Percentiles rank a stretch among this genome's conserved stretches.
phyloP scores from a whole-genome alignment of 2,329 filamentous ascomycete species.

The Botryotinia calthae region DNA sequence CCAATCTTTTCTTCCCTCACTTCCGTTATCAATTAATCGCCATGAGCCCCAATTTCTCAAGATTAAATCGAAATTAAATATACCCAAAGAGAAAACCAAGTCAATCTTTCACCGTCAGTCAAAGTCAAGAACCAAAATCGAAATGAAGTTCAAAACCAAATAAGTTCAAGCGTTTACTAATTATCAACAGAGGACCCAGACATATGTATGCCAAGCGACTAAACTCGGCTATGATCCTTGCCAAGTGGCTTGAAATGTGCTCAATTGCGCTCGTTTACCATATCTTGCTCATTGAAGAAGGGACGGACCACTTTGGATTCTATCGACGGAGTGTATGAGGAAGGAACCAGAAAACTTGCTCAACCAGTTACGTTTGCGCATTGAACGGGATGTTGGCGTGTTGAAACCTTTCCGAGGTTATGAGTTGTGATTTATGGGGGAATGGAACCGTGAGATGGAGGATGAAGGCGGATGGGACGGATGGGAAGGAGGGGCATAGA shows the following conservation, averaged over 20 bases:
- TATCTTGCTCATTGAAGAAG: not conserved
- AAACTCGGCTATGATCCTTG: not conserved
- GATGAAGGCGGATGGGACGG: not conserved
- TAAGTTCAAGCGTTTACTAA: not conserved
- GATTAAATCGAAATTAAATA: not conserved
- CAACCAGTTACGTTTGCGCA: not conserved
- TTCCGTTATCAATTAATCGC: not conserved
- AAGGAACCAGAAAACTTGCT: not conserved
- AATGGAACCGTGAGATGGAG: not conserved
- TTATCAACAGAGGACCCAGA: not conserved
- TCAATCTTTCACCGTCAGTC: not conserved
- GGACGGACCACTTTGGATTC: not conserved
- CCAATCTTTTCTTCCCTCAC: not conserved
- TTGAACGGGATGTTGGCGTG: not conserved
- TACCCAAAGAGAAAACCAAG: not conserved
- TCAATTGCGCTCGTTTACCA: constrained; percentile 20
- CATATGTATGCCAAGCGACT: constrained; percentile 8
- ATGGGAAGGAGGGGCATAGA: not conserved
- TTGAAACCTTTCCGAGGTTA: not conserved
- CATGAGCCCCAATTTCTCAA: not conserved
- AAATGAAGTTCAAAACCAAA: not conserved
- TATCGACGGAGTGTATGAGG: not conserved
- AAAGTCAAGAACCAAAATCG: not conserved
- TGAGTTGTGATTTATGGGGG: not conserved
- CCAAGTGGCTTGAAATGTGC: constrained; percentile 23